Base-by-base conservation (phyloP, 1,284 basidiomycete genomes). In the Rhodotorula sp. region DNA sequence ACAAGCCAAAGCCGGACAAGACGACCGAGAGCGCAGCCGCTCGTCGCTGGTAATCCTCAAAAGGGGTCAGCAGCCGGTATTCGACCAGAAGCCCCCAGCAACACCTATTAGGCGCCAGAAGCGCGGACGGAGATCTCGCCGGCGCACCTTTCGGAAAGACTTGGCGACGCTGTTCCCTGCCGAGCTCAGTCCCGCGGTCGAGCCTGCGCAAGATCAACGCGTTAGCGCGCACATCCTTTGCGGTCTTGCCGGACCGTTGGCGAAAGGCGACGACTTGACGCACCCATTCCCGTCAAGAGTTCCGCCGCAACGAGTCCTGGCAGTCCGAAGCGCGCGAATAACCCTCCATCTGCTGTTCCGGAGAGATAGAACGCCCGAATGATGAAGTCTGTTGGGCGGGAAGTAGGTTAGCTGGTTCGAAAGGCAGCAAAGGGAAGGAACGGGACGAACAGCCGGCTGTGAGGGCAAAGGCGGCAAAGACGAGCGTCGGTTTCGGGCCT, bases 21-120 rank as follows among this genome's bases (percentile, higher is more conserved):
- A 81, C 80, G 51, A 79, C 57, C 7, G 79, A 79, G 0, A 80
- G 78, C 0, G 80, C 80, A 0, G 79, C 75, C 5, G 79, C 80
- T 44, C 80, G 74, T 13, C 65, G 55, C 69, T 69, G 58, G 2
- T 6, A 20, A n/a, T 4, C 10, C 17, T 5, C 6, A 29, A n/a
- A 15, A 6, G 22, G 10, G 30, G 9, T 27, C 11, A 44, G 39
- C 39, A 13, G 19, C 39, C 13, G 39, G 3, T 44, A 10, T 44
- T 8, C 39, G 39, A 17, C 39, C 5, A 15, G 11, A 6, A 44
- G 39, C 39, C 39, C 19, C 39, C 11, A 17, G 19, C 39, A 17
- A 3, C 39, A 17, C 19, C 39, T 44, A 44, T 17, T 6, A 44
- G 39, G 39, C 36, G 36, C 39, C 13, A 44, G 39, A 13, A 44